Evolutionary conservation across 169 alveolate genomes (phyloP).

Genomic region (Cystoisospora suis): DNA sequence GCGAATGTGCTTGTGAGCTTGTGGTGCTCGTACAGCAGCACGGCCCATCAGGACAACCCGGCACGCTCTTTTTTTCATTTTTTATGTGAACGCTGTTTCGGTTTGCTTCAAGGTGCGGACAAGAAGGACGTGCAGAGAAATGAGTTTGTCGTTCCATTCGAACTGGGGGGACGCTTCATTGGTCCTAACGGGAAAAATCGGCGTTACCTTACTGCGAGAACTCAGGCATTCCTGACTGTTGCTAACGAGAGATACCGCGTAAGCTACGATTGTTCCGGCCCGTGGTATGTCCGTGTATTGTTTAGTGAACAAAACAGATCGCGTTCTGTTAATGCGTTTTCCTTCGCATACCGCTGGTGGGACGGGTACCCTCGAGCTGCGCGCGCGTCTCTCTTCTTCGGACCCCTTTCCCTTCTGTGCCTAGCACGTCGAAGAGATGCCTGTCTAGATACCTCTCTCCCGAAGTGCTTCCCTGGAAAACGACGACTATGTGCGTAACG

Average conservation of each 20-base stretch:
- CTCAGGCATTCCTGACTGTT: conserved; percentile 18
- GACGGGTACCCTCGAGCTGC: neutral
- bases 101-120: neutral
- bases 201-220: neutral
- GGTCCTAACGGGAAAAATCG: conserved; percentile 36
- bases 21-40: neutral
- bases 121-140: neutral
- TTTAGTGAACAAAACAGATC: no score
- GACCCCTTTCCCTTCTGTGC: no score
- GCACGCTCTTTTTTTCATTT: neutral
- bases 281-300: no score
- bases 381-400: no score
- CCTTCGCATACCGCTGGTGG: neutral
- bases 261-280: no score
- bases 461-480: no score
- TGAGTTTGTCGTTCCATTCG: conserved; percentile 27
- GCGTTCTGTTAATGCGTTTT: neutral
- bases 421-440: no score
- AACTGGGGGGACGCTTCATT: conserved; percentile 33
- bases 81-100: neutral
- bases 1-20: no score
- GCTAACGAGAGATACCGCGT: neutral
- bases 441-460: no score
- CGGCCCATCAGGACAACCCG: neutral
- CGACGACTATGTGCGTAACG: no score